Conservation (phyloP, 1,284 basidiomycete species). For the Schizopora paradoxa region DNA sequence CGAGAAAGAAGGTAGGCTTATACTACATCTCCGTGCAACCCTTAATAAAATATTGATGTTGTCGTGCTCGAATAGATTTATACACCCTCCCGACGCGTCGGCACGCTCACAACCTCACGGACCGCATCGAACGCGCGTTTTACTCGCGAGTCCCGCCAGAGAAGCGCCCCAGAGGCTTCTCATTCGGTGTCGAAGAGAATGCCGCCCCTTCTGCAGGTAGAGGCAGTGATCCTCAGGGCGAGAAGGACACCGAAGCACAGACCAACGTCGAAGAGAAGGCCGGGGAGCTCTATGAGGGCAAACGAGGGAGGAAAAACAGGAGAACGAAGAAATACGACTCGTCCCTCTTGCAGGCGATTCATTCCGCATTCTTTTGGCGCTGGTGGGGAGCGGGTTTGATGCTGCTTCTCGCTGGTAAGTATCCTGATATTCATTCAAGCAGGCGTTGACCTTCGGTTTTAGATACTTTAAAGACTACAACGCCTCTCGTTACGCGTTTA, state of each 20-base stretch:
- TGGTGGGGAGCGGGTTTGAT: conserved; percentile 53
- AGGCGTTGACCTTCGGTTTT: conserved; percentile 10
- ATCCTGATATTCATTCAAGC: not conserved
- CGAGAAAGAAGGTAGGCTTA: conserved; percentile 14
- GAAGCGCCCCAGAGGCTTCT: too few relatives aligned
- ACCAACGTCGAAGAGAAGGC: not conserved
- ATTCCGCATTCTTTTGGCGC: conserved; percentile 47
- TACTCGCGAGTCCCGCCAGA: conserved; percentile 45
- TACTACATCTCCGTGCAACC: not conserved
- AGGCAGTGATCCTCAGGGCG: too few relatives aligned
- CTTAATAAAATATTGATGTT: not conserved
- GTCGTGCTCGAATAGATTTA: conserved; percentile 35
- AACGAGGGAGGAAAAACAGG: not conserved
- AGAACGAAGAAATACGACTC: conserved; percentile 34
- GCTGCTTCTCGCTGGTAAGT: conserved; percentile 48
- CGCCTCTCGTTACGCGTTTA: conserved; percentile 57
- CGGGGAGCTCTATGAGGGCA: too few relatives aligned
- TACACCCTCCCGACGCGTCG: conserved; percentile 42
- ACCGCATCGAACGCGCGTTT: conserved; percentile 41
- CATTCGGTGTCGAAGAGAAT: too few relatives aligned
- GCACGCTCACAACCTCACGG: conserved; percentile 37
- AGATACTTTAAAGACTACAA: conserved; percentile 56
- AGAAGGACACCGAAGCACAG: too few relatives aligned
- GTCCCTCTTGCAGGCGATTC: conserved; percentile 55
- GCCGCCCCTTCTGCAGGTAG: too few relatives aligned